Conservation (phyloP, 148 eudicot genomes). For the Persicaria maculosa region DNA sequence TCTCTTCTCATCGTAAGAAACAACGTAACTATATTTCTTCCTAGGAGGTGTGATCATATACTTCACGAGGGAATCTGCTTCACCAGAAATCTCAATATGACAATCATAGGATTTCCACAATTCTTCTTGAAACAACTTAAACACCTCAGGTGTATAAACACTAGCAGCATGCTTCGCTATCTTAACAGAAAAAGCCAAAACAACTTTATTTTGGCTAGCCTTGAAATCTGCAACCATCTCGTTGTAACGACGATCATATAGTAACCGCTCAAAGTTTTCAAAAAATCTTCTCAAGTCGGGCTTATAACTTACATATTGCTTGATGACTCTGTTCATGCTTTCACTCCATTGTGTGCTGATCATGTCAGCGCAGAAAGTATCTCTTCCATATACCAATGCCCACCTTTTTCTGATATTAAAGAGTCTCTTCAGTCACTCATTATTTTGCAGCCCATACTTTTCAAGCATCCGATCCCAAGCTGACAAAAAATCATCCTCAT, state of each 20-base stretch:
- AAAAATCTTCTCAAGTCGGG: constrained; percentile 72
- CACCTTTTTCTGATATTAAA: constrained; percentile 20
- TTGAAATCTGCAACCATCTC: constrained; percentile 57
- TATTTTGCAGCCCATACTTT: constrained; percentile 54
- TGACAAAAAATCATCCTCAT: constrained; percentile 46
- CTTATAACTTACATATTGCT: constrained; percentile 62
- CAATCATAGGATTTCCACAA: not conserved
- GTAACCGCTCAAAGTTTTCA: constrained; percentile 62
- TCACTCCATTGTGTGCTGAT: constrained; percentile 41
- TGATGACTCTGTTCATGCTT: constrained; percentile 37
- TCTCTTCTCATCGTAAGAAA: not conserved
- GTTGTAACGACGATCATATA: constrained; percentile 58
- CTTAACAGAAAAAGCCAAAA: constrained; percentile 47
- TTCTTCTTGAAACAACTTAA: constrained; percentile 38
- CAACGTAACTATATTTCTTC: not conserved
- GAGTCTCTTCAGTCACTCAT: constrained; percentile 57
- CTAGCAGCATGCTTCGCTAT: constrained; percentile 60
- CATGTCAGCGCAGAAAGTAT: constrained; percentile 51
- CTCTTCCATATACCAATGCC: constrained; percentile 68
- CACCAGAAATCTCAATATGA: not conserved
- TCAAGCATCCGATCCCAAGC: constrained; percentile 37
- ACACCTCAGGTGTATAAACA: constrained; percentile 58
- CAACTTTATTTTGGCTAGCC: constrained; percentile 39
- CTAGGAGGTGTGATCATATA: not conserved
- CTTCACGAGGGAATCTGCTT: not conserved